Base-by-base conservation (phyloP, 2,329 filamentous ascomycete species). In the Ilyonectria destructans region DNA sequence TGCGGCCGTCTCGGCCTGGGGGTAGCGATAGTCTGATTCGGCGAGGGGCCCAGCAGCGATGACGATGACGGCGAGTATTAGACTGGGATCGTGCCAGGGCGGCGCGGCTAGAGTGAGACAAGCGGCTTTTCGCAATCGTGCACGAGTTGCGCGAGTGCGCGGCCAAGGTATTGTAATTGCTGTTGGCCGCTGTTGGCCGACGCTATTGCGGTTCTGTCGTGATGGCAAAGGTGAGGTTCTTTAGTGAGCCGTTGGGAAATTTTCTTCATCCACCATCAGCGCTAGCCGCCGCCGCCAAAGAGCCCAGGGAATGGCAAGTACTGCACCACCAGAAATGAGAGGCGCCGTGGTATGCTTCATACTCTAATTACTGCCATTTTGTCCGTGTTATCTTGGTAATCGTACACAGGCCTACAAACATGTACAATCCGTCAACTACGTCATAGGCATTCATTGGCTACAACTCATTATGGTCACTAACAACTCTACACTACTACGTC, bases 81-180 rank as follows among this genome's bases (percentile, higher is more conserved):
- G 40, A 56, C 61, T 59, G 56, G 69, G 68, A 64, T 64, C 9
- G 58, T 67, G 45, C 54, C 60, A 68, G 54, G 46, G 65, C 65
- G 54, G 56, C 45, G 55, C 59, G 61, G 61, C 64, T 58, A 66
- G 58, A 57, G 48, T 72, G 45, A 71, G 61, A 68, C 68, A 71
- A 57, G 69, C 62, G 60, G 57, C 40, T 64, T 10, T 21, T 45
- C 52, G 40, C 35, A 61, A 51, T 59, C 57, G 37, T 58, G 62
- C 31, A 19, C 40, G 57, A 49, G 51, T 58, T 58, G 21, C n/a
- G 31, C 48, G 35, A 26, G 4, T 26, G 26, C 26, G 26, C 48
- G 35, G 33, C 29, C 37, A 26, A 60, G 26, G 49, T 26, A 37
- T n/a, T 8, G 15, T n/a, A n/a, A 43, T 43, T 43, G 40, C 15